Evolutionary conservation across 1,284 basidiomycete species (phyloP), one percentile per base, ranked within the genome.

Genomic region (Austropuccinia psidii): DNA sequence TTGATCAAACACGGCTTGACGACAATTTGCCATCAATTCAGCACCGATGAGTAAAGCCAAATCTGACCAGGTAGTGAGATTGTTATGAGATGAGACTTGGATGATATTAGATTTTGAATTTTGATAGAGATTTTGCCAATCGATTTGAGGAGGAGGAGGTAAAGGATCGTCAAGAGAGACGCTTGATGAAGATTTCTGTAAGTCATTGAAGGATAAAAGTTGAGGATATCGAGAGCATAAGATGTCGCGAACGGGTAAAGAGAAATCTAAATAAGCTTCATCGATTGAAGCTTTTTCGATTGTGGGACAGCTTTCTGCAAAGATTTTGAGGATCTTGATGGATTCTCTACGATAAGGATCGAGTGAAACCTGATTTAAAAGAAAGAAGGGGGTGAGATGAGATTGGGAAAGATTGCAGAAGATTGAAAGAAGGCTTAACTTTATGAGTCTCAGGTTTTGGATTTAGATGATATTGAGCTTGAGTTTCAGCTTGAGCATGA

Each of bases 271-370:
- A 80, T 93, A 97, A 0, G 90, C 91, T 78, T 85, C 84, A 78
- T 87, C 86, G 65, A 87, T 86, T 0, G 85, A 86, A 27, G 86
- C 86, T 77, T 86, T 83, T 69, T 84, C 80, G 41, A 79, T 78
- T 6, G 72, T 47, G 54, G 70, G 19, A 75, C 58, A 60, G 68
- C 75, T 47, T 55, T 57, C 24, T 78, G 89, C 89, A 80, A 97
- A 94, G 77, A 91, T 83, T 9, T 85, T 85, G n/a, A 94, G 85
- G 76, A 98, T 90, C 82, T 94, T 97, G 75, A 86, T 84, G 77
- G 90, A 92, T 82, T 98, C 95, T 66, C 90, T 85, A 19, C 95
- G 85, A 81, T 98, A 98, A 74, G 91, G 87, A 80, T 99, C 96
- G 58, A 99, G 84, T 21, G 93, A 96, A 50, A 98, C 91, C 90